phyloP scores from a whole-genome alignment of 192 early-diverging fungal genomes.

The Coemansia reversa region DNA sequence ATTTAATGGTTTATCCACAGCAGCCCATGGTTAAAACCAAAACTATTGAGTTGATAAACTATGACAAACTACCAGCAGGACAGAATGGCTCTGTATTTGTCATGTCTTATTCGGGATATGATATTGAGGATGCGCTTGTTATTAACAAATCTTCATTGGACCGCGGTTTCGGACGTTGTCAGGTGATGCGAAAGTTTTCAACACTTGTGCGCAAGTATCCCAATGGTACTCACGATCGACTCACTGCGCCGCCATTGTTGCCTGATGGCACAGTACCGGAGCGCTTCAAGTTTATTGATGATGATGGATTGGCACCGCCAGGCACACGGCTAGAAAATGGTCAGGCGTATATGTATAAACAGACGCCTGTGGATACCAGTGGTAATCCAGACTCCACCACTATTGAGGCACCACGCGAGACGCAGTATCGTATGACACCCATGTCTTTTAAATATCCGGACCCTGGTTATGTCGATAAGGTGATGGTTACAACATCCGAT shows the following conservation, averaged over 20 bases:
- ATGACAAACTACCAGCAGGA: conserved; percentile 87
- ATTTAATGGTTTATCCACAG: conserved; percentile 95
- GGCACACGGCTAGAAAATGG: conserved; percentile 76
- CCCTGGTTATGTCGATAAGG: conserved; percentile 88
- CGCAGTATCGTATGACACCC: conserved; percentile 68
- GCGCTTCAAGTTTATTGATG: conserved; percentile 72
- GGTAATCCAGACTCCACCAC: conserved; percentile 57
- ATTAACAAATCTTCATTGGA: conserved; percentile 92
- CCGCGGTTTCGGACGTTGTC: conserved; percentile 94
- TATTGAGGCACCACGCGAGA: conserved; percentile 55
- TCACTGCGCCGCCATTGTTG: conserved; percentile 62
- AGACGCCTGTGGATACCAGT: conserved; percentile 70
- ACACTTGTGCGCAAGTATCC: conserved; percentile 85
- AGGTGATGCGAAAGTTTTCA: conserved; percentile 86
- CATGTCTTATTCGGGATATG: conserved; percentile 96
- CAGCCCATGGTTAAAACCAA: conserved; percentile 98
- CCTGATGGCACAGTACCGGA: conserved; percentile 55
- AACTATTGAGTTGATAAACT: conserved; percentile 96
- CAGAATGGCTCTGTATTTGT: conserved; percentile 94
- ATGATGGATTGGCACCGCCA: conserved; percentile 86
- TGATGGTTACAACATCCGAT: conserved; percentile 89
- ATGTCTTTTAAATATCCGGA: conserved; percentile 88
- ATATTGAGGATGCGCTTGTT: conserved; percentile 98
- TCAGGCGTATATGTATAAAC: conserved; percentile 80
- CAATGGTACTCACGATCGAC: conserved; percentile 82